phyloP scores from a whole-genome alignment of 768 basidiomycete genomes.

The Amanita exitialis region DNA sequence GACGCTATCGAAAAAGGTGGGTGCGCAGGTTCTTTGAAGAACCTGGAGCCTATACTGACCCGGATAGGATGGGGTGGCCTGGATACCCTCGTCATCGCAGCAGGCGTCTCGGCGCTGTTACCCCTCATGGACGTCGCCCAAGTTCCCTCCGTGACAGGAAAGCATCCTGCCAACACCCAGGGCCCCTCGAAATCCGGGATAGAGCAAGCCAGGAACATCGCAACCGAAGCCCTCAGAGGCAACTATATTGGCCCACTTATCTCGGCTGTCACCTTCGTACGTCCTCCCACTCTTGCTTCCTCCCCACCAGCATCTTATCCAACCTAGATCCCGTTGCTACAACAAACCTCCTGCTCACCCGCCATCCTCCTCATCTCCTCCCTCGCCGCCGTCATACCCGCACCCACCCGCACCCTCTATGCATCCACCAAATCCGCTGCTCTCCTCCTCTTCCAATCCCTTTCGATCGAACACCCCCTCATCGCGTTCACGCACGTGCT shows the following conservation, averaged over 20 bases:
- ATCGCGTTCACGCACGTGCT: constrained; percentile 54
- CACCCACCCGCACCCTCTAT: constrained; percentile 82
- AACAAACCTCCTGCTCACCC: constrained; percentile 51
- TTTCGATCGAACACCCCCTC: constrained; percentile 70
- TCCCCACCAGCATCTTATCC: not conserved
- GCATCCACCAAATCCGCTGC: constrained; percentile 77
- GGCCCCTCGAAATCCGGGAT: constrained; percentile 47
- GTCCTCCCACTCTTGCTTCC: constrained; percentile 13
- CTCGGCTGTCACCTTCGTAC: constrained; percentile 62
- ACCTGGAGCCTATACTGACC: not conserved
- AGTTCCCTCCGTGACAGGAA: constrained; percentile 19
- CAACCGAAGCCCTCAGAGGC: constrained; percentile 42
- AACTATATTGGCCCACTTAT: constrained; percentile 69
- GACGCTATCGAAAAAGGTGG: constrained; percentile 43
- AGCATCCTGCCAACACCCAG: constrained; percentile 17
- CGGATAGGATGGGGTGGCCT: constrained; percentile 66
- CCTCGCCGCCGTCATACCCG: constrained; percentile 68
- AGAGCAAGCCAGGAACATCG: constrained; percentile 44
- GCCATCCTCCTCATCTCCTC: constrained; percentile 75
- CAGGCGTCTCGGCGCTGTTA: constrained; percentile 76
- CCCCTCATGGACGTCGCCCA: constrained; percentile 69
- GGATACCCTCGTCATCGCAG: constrained; percentile 74
- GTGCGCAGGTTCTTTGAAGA: constrained; percentile 15
- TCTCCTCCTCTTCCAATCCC: constrained; percentile 64
- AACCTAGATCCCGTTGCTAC: constrained; percentile 65